phyloP scores from a whole-genome alignment of 768 basidiomycete species.

The Holtermannia corniformis region DNA sequence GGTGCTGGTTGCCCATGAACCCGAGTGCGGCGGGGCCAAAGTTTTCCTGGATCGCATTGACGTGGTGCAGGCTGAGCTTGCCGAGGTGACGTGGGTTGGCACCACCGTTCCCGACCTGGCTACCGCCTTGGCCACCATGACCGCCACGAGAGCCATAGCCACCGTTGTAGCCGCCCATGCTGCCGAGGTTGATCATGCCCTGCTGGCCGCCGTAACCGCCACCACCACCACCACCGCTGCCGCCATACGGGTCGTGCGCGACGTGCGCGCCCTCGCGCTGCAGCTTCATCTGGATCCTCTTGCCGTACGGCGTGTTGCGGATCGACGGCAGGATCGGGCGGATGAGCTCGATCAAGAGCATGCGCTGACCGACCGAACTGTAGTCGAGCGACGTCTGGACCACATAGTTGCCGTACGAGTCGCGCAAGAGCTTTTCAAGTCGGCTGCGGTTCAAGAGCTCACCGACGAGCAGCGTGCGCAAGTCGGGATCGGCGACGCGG shows the following conservation, averaged over 20 bases:
- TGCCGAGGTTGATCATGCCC: slow-evolving; percentile 5
- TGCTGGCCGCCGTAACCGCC: slow-evolving; percentile 6
- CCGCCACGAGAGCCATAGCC: slow-evolving; percentile 20
- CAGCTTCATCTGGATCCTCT: slow-evolving; percentile 96
- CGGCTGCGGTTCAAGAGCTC: slow-evolving; percentile 90
- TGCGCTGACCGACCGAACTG: slow-evolving; percentile 83
- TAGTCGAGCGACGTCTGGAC: slow-evolving; percentile 97
- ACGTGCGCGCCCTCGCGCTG: slow-evolving; percentile 72
- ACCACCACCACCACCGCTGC: slow-evolving; percentile 6
- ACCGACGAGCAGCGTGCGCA: slow-evolving; percentile 87
- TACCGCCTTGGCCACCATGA: slow-evolving; percentile 6
- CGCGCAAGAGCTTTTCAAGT: slow-evolving; percentile 87
- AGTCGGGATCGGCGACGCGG: slow-evolving; percentile 90
- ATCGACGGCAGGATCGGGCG: slow-evolving; percentile 97
- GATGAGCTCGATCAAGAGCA: slow-evolving; percentile 86
- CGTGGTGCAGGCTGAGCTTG: slow-evolving; percentile 40
- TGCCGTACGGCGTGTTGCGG: slow-evolving; percentile 98
- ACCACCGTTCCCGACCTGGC: slow-evolving; percentile 11
- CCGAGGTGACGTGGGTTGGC: slow-evolving; percentile 36
- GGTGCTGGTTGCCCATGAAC: neutral
- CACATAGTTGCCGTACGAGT: slow-evolving; percentile 94
- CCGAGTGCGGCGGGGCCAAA: slow-evolving; percentile 24
- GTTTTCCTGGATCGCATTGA: slow-evolving; percentile 41
- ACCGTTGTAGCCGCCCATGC: slow-evolving; percentile 13
- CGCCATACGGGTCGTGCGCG: slow-evolving; percentile 24